Evolutionary conservation across 2,329 filamentous ascomycete genomes (phyloP).

Genomic region (Stachybotrys chartarum): DNA sequence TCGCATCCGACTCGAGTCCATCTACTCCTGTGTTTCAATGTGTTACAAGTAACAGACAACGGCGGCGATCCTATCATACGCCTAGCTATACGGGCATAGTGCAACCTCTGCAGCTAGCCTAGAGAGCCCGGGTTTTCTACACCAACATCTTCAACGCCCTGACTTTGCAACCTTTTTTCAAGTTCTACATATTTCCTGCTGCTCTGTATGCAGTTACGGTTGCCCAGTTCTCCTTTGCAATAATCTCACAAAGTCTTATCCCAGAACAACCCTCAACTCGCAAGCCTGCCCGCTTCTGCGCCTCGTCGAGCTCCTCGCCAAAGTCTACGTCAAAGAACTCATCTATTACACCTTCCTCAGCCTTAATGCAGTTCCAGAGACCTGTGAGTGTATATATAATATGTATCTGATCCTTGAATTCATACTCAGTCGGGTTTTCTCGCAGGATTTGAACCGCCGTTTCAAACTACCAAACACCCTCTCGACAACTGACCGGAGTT

Average conservation of each 20-base stretch:
- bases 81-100: too few species aligned
- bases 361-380: neutral
- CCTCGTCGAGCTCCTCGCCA: neutral
- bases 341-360: neutral
- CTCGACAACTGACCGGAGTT: neutral
- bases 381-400: neutral
- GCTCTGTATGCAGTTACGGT: neutral
- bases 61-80: too few species aligned
- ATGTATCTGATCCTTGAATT: neutral
- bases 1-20: too few species aligned
- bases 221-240: neutral
- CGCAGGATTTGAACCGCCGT: neutral
- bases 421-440: neutral
- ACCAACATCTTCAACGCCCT: neutral
- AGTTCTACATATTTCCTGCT: neutral
- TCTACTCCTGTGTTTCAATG: too few species aligned
- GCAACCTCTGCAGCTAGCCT: neutral
- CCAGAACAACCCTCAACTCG: neutral
- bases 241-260: neutral
- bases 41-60: too few species aligned
- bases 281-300: neutral
- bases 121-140: neutral
- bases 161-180: neutral
- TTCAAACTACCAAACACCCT: neutral
- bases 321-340: neutral